Percentiles rank a stretch among this genome's conserved stretches.
phyloP scores from a whole-genome alignment of 768 basidiomycete species.

The Lentinula boryana region DNA sequence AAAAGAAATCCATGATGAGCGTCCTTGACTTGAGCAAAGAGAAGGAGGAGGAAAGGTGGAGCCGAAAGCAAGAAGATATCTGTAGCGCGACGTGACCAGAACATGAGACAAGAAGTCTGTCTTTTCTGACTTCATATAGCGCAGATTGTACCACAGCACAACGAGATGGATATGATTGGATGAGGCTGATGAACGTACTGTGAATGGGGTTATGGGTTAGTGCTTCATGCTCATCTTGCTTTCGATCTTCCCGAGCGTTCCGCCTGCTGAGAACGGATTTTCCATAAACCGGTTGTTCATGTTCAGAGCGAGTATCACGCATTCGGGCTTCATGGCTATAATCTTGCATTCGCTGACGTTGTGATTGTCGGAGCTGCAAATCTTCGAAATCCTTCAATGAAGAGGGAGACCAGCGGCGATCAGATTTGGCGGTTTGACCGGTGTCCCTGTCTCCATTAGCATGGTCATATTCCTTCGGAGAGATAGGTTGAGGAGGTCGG shows the following conservation, averaged over 20 bases:
- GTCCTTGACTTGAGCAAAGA: constrained; percentile 29
- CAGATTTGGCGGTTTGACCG: neutral
- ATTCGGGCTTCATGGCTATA: neutral
- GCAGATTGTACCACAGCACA: neutral
- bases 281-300: neutral
- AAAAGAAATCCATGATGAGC: constrained; percentile 34
- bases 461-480: neutral
- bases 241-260: neutral
- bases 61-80: constrained; percentile 1
- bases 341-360: constrained; percentile 5
- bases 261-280: neutral
- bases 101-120: neutral
- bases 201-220: neutral
- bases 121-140: neutral
- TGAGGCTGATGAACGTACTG: constrained; percentile 8
- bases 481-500: neutral
- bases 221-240: neutral
- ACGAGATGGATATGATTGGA: neutral
- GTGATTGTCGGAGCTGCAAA: neutral
- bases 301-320: neutral
- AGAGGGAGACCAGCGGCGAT: constrained; percentile 6
- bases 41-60: constrained; percentile 24
- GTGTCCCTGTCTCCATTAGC: constrained; percentile 6
- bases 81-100: neutral
- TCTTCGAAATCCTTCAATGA: neutral